Conservation (phyloP, 208 protist genomes). For the Crithidia bombi region DNA sequence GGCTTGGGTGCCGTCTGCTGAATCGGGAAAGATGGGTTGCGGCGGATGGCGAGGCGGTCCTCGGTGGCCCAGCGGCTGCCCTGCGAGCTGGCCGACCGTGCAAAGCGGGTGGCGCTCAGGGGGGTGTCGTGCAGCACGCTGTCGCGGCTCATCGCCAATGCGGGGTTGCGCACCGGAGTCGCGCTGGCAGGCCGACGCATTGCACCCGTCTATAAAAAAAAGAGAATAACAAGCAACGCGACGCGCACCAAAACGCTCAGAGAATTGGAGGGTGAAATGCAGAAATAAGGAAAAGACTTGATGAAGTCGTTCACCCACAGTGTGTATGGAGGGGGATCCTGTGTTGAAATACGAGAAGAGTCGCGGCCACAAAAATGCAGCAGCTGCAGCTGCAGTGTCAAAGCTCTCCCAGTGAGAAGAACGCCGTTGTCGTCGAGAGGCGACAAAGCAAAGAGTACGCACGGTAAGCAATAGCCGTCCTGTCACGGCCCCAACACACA, state of each 20-base stretch:
- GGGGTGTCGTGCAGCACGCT: slow-evolving; percentile 8
- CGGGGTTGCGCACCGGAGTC: slow-evolving; percentile 16
- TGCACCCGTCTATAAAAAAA: not conserved
- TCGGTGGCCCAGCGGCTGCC: slow-evolving; percentile 47
- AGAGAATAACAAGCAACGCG: not conserved
- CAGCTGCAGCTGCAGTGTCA: too few species aligned
- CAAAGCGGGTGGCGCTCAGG: slow-evolving; percentile 8
- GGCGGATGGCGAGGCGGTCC: slow-evolving; percentile 63
- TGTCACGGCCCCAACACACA: too few species aligned
- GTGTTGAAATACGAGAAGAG: too few species aligned
- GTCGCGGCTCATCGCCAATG: slow-evolving; percentile 10
- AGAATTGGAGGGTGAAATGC: not conserved
- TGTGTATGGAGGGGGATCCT: too few species aligned
- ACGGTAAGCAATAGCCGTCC: too few species aligned
- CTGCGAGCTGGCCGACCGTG: slow-evolving; percentile 28
- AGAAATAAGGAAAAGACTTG: not conserved
- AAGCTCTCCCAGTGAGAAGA: too few species aligned
- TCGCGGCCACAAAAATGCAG: too few species aligned
- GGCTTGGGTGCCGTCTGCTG: slow-evolving; percentile 78
- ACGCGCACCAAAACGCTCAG: not conserved
- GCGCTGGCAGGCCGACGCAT: slow-evolving; percentile 26
- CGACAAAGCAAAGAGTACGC: too few species aligned
- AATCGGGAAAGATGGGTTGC: slow-evolving; percentile 72
- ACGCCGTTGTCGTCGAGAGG: too few species aligned
- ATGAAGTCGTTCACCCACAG: not conserved